Percentiles rank a stretch among this genome's conserved stretches.
Evolutionary conservation across 2,329 filamentous ascomycete species (phyloP).

Genomic region (Neonectria neomacrospora): DNA sequence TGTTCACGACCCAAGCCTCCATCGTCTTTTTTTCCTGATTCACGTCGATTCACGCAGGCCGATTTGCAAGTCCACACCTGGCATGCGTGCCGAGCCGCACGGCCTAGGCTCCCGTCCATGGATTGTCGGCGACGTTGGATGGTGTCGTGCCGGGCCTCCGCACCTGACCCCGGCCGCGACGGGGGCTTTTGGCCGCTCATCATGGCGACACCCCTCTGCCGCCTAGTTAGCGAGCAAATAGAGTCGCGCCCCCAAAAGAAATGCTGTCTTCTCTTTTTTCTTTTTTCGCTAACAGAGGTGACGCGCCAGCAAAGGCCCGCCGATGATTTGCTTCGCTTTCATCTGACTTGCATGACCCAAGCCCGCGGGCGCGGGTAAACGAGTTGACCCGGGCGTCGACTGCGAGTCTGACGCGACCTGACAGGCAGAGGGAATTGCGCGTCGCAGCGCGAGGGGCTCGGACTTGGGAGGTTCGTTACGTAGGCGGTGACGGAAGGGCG

Average conservation of each 20-base stretch:
- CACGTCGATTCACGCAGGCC: background rate
- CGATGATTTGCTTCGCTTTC: too few species aligned
- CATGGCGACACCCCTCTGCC: background rate
- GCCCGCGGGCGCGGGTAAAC: constrained; percentile 20
- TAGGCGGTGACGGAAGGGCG: background rate
- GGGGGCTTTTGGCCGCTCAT: background rate
- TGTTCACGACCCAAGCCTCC: constrained; percentile 17
- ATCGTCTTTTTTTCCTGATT: background rate
- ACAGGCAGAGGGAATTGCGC: background rate
- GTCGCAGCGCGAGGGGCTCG: background rate
- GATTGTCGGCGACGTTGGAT: constrained; percentile 26
- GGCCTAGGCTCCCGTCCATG: constrained; percentile 43
- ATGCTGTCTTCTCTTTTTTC: too few species aligned
- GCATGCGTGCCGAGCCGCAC: constrained; percentile 41
- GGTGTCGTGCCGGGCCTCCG: constrained; percentile 11
- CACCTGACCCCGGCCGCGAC: constrained; percentile 8
- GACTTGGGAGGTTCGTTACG: constrained; percentile 7
- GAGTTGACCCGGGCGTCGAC: background rate
- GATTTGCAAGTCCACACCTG: constrained; percentile 8
- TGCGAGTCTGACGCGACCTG: background rate
- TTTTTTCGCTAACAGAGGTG: too few species aligned
- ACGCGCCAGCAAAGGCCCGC: too few species aligned
- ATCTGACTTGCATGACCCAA: constrained; percentile 13
- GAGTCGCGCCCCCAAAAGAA: too few species aligned
- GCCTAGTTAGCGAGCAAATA: background rate